These are phyloP conservation scores for Clitoria ternatea DNA, from an alignment of 306 rosid species.

Conservation along the genomic window DNA sequence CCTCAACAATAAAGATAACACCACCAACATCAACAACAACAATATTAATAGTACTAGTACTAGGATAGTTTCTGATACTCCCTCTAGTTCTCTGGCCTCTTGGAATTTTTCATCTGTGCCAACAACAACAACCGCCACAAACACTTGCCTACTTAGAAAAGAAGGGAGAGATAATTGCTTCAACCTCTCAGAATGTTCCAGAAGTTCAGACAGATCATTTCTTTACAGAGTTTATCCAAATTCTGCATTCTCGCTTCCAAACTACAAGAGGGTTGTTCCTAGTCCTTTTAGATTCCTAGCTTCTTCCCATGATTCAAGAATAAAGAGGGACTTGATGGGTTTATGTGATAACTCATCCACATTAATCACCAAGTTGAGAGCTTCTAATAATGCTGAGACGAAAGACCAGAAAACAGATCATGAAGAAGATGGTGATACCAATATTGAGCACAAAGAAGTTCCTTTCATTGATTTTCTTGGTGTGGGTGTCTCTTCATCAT, in stretches of 20 bases:
- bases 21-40: too few species aligned
- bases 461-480: conserved; percentile 92
- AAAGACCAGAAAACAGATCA: conserved; percentile 38
- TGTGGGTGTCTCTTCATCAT: conserved; percentile 67
- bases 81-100: conserved; percentile 34
- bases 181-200: conserved; percentile 35
- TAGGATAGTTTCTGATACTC: conserved; percentile 20
- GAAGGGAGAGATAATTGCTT: conserved; percentile 30
- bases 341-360: conserved; percentile 28
- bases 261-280: conserved; percentile 43
- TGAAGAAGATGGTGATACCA: conserved; percentile 19
- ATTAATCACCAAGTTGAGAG: conserved; percentile 25
- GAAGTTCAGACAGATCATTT: conserved; percentile 31
- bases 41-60: not conserved
- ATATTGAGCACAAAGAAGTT: conserved; percentile 37
- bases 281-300: conserved; percentile 35
- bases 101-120: conserved; percentile 57
- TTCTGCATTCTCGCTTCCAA: conserved; percentile 33
- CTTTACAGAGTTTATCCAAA: conserved; percentile 30
- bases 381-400: conserved; percentile 14
- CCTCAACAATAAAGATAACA: conserved; percentile 8
- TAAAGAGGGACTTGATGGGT: conserved; percentile 33
- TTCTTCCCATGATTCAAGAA: conserved; percentile 22
- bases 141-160: conserved; percentile 8
- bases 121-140: conserved; percentile 20